phyloP scores from a whole-genome alignment of 2,329 filamentous ascomycete genomes.

The Thielaviopsis ethacetica region DNA sequence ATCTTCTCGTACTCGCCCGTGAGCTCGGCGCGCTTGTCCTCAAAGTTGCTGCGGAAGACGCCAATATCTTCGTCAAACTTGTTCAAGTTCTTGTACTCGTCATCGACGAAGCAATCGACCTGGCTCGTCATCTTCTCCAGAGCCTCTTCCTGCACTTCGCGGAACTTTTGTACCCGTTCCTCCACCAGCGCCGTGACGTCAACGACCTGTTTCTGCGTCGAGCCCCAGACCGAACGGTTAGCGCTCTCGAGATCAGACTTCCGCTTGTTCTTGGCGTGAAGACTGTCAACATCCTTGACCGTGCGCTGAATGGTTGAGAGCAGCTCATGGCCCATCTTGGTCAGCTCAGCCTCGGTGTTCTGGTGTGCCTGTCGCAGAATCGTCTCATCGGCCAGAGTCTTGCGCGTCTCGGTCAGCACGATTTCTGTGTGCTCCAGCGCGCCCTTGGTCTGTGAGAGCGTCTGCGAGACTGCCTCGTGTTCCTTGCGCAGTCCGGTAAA shows the following conservation, averaged over 20 bases:
- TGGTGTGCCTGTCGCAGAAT: constrained; percentile 70
- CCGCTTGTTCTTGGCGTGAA: constrained; percentile 74
- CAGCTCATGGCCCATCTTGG: constrained; percentile 55
- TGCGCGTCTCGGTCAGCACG: constrained; percentile 60
- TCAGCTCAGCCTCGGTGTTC: constrained; percentile 64
- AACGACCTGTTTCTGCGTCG: constrained; percentile 58
- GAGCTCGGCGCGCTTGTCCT: background rate
- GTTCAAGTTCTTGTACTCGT: constrained; percentile 40
- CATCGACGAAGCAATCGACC: constrained; percentile 61
- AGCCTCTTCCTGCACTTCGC: constrained; percentile 53
- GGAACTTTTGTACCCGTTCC: constrained; percentile 54
- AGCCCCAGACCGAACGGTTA: constrained; percentile 65
- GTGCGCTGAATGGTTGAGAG: constrained; percentile 64
- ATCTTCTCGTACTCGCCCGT: background rate
- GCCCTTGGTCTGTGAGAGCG: constrained; percentile 64
- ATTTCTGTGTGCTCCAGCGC: constrained; percentile 78
- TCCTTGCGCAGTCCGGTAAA: constrained; percentile 85
- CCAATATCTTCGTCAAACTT: constrained; percentile 6
- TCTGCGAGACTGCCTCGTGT: constrained; percentile 56
- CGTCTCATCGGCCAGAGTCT: constrained; percentile 63
- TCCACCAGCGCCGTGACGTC: constrained; percentile 68
- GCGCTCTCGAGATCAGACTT: constrained; percentile 68
- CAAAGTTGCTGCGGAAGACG: constrained; percentile 30
- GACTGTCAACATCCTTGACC: constrained; percentile 60
- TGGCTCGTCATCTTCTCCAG: constrained; percentile 50